Percentiles rank a stretch among this genome's conserved stretches.
phyloP scores from a whole-genome alignment of 768 basidiomycete species.

The Coprinopsis cinerea region DNA sequence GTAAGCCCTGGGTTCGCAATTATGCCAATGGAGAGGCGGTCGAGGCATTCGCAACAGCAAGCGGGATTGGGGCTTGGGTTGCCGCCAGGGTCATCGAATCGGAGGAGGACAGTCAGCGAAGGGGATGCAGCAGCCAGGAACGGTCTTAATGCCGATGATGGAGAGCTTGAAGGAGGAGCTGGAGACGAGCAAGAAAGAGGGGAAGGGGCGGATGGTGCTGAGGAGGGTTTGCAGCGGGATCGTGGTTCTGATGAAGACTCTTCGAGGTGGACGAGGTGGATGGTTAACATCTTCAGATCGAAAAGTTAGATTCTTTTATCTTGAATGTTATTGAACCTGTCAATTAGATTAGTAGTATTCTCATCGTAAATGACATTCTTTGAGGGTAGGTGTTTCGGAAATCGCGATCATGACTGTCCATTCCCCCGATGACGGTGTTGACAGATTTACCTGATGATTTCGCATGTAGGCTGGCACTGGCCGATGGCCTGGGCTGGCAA shows the following conservation, averaged over 20 bases:
- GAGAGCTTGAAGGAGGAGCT: conserved; percentile 1
- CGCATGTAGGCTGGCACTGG: too few species aligned
- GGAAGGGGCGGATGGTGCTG: neutral
- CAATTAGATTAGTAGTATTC: neutral
- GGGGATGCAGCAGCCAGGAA: conserved; percentile 23
- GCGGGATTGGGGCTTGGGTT: conserved; percentile 23
- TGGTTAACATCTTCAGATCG: conserved; percentile 17
- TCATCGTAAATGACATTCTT: too few species aligned
- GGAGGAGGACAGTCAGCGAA: conserved; percentile 50
- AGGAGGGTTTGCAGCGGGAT: neutral
- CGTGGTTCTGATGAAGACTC: neutral
- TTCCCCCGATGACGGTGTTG: too few species aligned
- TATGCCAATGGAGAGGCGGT: conserved; percentile 46
- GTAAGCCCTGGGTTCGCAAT: conserved; percentile 76
- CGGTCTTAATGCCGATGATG: neutral
- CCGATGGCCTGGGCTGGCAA: too few species aligned
- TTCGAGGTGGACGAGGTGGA: conserved; percentile 19
- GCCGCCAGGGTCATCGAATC: conserved; percentile 17
- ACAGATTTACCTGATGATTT: too few species aligned
- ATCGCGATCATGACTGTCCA: too few species aligned
- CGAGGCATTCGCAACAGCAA: conserved; percentile 33
- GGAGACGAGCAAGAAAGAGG: conserved; percentile 4
- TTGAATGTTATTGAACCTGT: conserved; percentile 8
- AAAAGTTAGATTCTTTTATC: conserved; percentile 1
- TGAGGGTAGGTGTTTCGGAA: too few species aligned